Evolutionary conservation across 2,329 filamentous ascomycete species (phyloP), one percentile per base, ranked within the genome.

Genomic region (Elsinoe fawcettii): DNA sequence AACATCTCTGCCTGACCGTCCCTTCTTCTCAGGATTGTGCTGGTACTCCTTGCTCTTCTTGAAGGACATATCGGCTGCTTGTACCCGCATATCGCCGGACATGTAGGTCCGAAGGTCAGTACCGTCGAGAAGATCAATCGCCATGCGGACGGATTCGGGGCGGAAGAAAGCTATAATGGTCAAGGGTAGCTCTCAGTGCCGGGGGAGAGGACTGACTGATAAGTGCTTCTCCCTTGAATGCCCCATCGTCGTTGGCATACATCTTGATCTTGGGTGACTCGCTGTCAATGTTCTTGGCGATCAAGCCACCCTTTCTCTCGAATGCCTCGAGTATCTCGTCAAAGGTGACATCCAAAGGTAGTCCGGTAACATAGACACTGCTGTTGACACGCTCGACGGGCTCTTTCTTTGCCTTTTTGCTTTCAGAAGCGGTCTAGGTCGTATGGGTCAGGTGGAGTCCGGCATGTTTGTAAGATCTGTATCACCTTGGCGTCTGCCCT

Each of bases 281-380:
- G 66, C 85, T 90, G 67, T 96, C 91, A 62, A 96, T 91, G 72
- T 95, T 88, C 72, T 97, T 91, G 51, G 92, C 90, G 62, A 99
- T 91, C 63, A 97, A 87, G 60, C 91, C 91, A 66, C 83, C 95
- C 70, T 89, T 92, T 51, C 85, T 89, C 30, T 30, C 25, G 75
- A 99, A 99, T 25, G 88, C 78, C 22, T 90, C 82, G 63, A 87
- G 80, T 14, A 99, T 83, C 74, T 99, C 93, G 27, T 87, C 82
- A 41, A 86, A 76, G 0, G 86, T 88, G 43, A 83, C 86, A 69
- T 97, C 89, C 37, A 78, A 72, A 0, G 93, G 95, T 3, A 99
- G 80, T 11, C 88, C 89, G 3, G 90, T 95, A 49, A 96, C 87
- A 74, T 92, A 99, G 62, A 99, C 82, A 41, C 92, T 92, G 5